phyloP scores from a whole-genome alignment of 2,329 filamentous ascomycete species.

The Chaetomiaceae sp. region DNA sequence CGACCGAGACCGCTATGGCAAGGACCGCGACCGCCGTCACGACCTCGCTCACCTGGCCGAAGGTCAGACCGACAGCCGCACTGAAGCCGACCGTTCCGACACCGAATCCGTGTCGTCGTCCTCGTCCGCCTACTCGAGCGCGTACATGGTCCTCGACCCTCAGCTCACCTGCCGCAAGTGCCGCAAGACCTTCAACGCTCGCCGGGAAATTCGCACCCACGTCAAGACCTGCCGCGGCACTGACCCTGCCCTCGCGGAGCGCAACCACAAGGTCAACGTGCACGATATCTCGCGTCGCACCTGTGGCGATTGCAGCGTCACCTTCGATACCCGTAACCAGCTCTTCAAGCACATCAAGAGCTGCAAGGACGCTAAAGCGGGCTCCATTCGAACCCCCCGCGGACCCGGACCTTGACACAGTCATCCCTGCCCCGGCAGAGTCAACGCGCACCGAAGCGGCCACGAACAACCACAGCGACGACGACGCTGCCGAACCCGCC shows the following conservation, averaged over 20 bases:
- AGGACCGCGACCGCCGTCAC: neutral
- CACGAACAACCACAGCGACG: no score
- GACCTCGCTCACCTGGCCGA: neutral
- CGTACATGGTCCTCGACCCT: neutral
- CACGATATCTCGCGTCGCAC: neutral
- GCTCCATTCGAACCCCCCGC: neutral
- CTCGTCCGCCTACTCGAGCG: neutral
- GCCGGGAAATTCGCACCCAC: neutral
- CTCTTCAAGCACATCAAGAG: neutral
- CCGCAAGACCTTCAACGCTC: neutral
- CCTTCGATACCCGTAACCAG: neutral
- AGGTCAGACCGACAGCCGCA: neutral
- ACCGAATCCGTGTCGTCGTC: neutral
- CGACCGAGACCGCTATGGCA: neutral
- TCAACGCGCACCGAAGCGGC: no score
- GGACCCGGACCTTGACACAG: neutral
- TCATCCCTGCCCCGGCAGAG: no score
- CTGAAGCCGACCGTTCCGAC: neutral
- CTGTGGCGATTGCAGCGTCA: neutral
- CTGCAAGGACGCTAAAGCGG: neutral
- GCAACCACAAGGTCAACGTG: neutral
- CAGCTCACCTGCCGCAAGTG: neutral
- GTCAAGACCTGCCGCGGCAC: neutral
- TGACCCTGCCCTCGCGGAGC: neutral
- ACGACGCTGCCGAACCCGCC: no score